phyloP scores from a whole-genome alignment of 257 asterid genomes.

The Scutellaria minor region DNA sequence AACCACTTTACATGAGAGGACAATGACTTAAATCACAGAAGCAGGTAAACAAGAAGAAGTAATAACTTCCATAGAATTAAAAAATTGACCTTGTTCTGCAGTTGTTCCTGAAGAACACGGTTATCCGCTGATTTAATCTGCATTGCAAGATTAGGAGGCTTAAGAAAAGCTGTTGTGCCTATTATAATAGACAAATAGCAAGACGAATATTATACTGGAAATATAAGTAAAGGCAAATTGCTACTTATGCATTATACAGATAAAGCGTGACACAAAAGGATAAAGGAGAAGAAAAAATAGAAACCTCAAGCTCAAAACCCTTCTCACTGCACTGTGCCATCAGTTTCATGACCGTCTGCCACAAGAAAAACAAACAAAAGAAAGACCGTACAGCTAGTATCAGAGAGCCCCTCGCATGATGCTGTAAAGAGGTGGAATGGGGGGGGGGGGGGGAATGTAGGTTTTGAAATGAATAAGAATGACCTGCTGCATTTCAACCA shows the following conservation, averaged over 20 bases:
- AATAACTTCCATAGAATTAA: neutral
- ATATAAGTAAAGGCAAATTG: neutral
- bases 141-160: constrained; percentile 40
- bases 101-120: constrained; percentile 91
- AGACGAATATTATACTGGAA: neutral
- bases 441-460: neutral
- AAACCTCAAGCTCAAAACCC: constrained; percentile 91
- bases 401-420: neutral
- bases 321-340: constrained; percentile 85
- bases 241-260: constrained; percentile 1
- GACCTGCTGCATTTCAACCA: constrained; percentile 97
- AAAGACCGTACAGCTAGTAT: constrained; percentile 18
- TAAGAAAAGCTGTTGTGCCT: constrained; percentile 30
- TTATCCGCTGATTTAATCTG: constrained; percentile 95
- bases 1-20: constrained; percentile 20
- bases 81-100: constrained; percentile 79
- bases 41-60: neutral
- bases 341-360: constrained; percentile 80
- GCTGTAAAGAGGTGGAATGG: neutral
- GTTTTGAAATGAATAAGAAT: constrained; percentile 24
- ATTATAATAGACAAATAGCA: constrained; percentile 11
- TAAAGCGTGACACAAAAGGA: neutral
- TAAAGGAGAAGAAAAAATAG: constrained; percentile 13
- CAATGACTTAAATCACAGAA: constrained; percentile 4
- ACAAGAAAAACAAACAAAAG: constrained; percentile 24